Conservation (phyloP, 148 eudicot species). For the Vaccinium macrocarpon region DNA sequence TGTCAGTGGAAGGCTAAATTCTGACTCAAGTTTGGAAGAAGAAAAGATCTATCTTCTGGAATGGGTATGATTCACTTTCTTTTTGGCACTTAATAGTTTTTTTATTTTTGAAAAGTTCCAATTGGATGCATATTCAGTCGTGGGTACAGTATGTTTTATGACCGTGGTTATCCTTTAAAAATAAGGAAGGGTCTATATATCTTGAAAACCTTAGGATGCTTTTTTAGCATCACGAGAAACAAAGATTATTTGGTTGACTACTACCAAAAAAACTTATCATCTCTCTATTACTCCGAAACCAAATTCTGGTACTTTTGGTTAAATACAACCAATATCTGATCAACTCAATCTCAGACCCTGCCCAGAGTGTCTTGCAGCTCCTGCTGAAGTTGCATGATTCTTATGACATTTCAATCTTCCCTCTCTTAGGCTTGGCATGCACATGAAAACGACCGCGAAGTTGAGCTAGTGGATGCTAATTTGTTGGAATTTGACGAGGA, state of each 20-base stretch:
- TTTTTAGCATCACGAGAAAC: background rate
- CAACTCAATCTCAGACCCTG: background rate
- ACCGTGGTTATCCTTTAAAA: background rate
- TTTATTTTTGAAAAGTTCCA: background rate
- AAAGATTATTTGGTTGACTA: no score
- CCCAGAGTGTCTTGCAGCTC: no score
- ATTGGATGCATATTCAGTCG: background rate
- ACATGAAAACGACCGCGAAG: conserved; percentile 51
- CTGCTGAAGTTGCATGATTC: no score
- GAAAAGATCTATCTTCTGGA: conserved; percentile 79
- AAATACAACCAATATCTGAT: no score
- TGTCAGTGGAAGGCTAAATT: conserved; percentile 76
- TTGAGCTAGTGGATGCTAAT: conserved; percentile 56
- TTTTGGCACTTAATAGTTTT: background rate
- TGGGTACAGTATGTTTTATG: background rate
- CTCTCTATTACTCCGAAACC: no score
- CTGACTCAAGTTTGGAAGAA: conserved; percentile 47
- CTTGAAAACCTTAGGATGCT: background rate
- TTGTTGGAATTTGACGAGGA: conserved; percentile 46
- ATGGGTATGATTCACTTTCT: conserved; percentile 51
- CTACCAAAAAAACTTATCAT: no score
- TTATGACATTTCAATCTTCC: background rate
- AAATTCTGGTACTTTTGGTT: no score
- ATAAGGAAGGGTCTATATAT: background rate
- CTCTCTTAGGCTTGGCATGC: conserved; percentile 59